Evolutionary conservation across 306 rosid species (phyloP).

Genomic region (Quillaja saponaria): DNA sequence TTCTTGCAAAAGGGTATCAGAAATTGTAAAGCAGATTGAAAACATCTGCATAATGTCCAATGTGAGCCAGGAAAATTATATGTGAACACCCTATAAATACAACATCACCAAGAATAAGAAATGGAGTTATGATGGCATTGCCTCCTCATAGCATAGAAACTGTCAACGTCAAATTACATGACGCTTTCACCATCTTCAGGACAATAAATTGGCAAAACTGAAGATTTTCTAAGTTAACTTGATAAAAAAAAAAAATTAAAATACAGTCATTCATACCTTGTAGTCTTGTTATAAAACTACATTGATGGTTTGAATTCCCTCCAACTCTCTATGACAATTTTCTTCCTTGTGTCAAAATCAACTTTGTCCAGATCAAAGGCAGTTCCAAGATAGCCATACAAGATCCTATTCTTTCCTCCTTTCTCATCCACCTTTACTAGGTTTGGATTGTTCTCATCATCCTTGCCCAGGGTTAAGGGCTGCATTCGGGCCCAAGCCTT

Average conservation of each 20-base stretch:
- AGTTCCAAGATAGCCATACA: conserved; percentile 88
- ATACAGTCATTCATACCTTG: conserved; percentile 34
- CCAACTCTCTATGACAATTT: conserved; percentile 66
- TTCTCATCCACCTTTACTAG: conserved; percentile 71
- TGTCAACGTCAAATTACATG: conserved; percentile 28
- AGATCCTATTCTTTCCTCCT: conserved; percentile 72
- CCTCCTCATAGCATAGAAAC: conserved; percentile 31
- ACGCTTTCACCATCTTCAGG: conserved; percentile 36
- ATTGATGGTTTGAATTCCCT: conserved; percentile 59
- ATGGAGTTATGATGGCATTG: conserved; percentile 8
- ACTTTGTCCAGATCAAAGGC: conserved; percentile 84
- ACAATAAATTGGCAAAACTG: conserved; percentile 17
- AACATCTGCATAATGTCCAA: conserved; percentile 20
- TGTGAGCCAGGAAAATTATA: conserved; percentile 26
- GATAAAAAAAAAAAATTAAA: conserved; percentile 6
- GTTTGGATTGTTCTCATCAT: conserved; percentile 79
- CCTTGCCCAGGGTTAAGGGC: conserved; percentile 60
- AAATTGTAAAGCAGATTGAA: conserved; percentile 22
- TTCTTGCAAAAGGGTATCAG: conserved; percentile 40
- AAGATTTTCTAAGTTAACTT: background rate
- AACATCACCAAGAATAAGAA: background rate
- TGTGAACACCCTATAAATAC: background rate
- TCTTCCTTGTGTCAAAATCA: conserved; percentile 92
- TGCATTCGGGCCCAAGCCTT: conserved; percentile 68
- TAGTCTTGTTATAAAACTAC: conserved; percentile 37